Percentiles rank a stretch among this genome's conserved stretches.
Evolutionary conservation across 768 basidiomycete species (phyloP).

Genomic region (Hysterangium stoloniferum): DNA sequence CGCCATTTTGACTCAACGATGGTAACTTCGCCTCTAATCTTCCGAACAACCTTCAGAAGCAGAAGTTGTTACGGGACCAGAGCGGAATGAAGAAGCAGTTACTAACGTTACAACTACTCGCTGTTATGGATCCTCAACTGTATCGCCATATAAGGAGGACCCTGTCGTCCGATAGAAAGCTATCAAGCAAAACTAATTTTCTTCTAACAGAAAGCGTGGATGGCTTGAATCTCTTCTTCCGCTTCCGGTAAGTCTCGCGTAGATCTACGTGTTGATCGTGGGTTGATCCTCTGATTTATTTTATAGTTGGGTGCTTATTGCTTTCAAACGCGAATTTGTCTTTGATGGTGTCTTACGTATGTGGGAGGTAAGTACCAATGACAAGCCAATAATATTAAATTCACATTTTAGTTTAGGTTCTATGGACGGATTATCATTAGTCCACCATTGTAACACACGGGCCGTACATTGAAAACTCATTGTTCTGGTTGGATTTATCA

Average conservation of each 20-base stretch:
- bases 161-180: neutral
- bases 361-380: constrained; percentile 60
- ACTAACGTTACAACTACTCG: constrained; percentile 75
- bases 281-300: neutral
- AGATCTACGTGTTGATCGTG: neutral
- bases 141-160: constrained; percentile 78
- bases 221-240: constrained; percentile 92
- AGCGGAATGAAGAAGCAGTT: constrained; percentile 97
- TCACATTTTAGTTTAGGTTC: constrained; percentile 22
- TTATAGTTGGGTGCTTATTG: constrained; percentile 90
- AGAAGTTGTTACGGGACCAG: constrained; percentile 93
- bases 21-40: too few relatives aligned
- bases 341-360: constrained; percentile 84
- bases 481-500: too few relatives aligned
- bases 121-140: constrained; percentile 92
- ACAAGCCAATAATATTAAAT: neutral
- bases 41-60: constrained; percentile 59
- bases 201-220: constrained; percentile 68
- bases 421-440: constrained; percentile 92
- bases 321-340: constrained; percentile 94
- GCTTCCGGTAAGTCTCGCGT: constrained; percentile 82
- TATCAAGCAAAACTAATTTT: neutral
- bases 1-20: constrained; percentile 9
- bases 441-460: too few relatives aligned
- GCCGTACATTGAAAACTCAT: too few relatives aligned